Conservation (phyloP, 1,284 basidiomycete genomes). For the Rhodotorula sp. region DNA sequence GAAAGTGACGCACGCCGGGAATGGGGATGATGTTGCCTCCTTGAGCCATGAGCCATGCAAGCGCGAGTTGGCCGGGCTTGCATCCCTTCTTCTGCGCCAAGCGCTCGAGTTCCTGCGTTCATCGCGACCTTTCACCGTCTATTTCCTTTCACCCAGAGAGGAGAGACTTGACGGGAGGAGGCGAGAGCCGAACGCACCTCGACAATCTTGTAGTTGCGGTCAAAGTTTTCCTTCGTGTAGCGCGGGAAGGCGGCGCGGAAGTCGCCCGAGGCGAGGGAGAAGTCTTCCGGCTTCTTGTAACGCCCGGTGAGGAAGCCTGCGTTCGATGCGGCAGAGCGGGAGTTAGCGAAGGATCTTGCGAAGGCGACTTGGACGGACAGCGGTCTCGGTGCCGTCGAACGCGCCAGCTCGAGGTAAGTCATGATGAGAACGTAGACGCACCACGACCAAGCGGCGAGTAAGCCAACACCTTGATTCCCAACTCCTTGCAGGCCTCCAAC, state of each 20-base stretch:
- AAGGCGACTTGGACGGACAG: too few species aligned
- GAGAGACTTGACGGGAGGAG: not conserved
- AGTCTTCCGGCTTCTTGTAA: slow-evolving; percentile 57
- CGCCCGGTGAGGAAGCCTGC: slow-evolving; percentile 61
- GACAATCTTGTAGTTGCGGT: slow-evolving; percentile 55
- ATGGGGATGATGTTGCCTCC: slow-evolving; percentile 55
- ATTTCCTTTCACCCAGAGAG: not conserved
- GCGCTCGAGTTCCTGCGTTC: slow-evolving; percentile 53
- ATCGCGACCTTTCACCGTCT: not conserved
- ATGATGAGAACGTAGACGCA: not conserved
- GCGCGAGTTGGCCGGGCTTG: slow-evolving; percentile 58
- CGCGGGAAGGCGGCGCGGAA: slow-evolving; percentile 49
- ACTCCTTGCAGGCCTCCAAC: slow-evolving; percentile 48
- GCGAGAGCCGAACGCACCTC: not conserved
- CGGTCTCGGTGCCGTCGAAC: too few species aligned
- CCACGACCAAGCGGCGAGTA: slow-evolving; percentile 63
- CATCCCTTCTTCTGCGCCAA: slow-evolving; percentile 56
- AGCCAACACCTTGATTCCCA: slow-evolving; percentile 57
- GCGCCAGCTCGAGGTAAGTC: too few species aligned
- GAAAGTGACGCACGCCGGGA: slow-evolving; percentile 34
- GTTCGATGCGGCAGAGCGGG: too few species aligned
- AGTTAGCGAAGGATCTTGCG: not conserved
- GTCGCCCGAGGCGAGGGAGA: slow-evolving; percentile 55
- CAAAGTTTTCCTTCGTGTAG: slow-evolving; percentile 55
- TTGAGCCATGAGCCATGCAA: slow-evolving; percentile 63